phyloP scores from a whole-genome alignment of 2,329 filamentous ascomycete species.

The Lachnellula arida region DNA sequence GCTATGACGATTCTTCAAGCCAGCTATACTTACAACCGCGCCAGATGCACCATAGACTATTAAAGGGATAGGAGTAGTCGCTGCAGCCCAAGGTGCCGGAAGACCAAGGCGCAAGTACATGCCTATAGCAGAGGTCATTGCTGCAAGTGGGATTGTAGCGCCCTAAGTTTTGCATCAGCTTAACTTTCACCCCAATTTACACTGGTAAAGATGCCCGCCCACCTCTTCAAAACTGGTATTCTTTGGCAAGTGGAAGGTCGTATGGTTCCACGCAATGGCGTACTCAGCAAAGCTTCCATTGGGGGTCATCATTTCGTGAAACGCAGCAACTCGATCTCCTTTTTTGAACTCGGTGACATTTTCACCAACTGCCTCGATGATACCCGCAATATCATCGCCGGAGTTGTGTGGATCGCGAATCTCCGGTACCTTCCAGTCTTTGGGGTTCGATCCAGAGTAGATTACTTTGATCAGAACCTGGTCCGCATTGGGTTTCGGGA shows the following conservation, averaged over 20 bases:
- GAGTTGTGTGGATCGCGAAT: slow-evolving; percentile 21
- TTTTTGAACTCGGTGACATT: slow-evolving; percentile 40
- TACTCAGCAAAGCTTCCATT: slow-evolving; percentile 59
- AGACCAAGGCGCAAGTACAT: slow-evolving; percentile 36
- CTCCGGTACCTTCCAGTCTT: slow-evolving; percentile 29
- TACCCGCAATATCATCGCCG: slow-evolving; percentile 35
- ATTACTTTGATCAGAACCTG: slow-evolving; percentile 32
- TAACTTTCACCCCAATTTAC: slow-evolving; percentile 2
- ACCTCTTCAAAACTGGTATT: slow-evolving; percentile 31
- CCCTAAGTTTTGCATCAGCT: slow-evolving; percentile 39
- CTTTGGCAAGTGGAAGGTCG: slow-evolving; percentile 43
- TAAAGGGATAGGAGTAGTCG: slow-evolving; percentile 17
- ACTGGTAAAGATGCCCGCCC: slow-evolving; percentile 30
- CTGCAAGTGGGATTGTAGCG: slow-evolving; percentile 41
- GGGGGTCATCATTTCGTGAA: slow-evolving; percentile 46
- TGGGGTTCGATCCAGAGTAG: slow-evolving; percentile 30
- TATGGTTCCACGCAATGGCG: slow-evolving; percentile 49
- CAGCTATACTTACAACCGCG: slow-evolving; percentile 22
- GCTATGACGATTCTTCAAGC: background rate
- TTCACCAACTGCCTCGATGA: slow-evolving; percentile 44
- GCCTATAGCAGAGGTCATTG: slow-evolving; percentile 40
- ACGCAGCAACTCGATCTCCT: slow-evolving; percentile 45
- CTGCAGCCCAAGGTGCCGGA: slow-evolving; percentile 35
- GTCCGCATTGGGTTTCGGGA: slow-evolving; percentile 29
- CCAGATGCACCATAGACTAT: slow-evolving; percentile 28